Evolutionary conservation across 805 yeast genomes (phyloP).

Genomic region (Cyberlindnera americana): DNA sequence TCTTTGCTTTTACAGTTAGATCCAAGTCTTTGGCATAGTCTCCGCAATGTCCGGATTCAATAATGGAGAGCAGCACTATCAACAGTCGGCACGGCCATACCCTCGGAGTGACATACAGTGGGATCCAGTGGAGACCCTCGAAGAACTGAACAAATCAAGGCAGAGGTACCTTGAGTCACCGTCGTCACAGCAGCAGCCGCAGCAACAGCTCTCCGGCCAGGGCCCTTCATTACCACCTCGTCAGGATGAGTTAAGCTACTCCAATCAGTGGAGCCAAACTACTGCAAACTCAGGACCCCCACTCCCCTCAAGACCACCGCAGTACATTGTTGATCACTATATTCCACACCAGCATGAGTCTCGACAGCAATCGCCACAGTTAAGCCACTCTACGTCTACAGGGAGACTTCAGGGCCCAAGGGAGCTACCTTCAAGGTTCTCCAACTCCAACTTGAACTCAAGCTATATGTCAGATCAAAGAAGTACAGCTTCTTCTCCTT

Average conservation of each 20-base stretch:
- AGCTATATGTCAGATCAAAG: constrained; percentile 1
- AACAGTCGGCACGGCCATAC: constrained; percentile 14
- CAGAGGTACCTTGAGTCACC: constrained; percentile 2
- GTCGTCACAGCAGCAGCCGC: not conserved
- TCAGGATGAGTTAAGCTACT: not conserved
- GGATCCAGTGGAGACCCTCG: constrained; percentile 22
- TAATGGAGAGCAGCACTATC: not conserved
- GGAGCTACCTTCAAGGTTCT: constrained; percentile 19
- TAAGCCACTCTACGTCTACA: constrained; percentile 4
- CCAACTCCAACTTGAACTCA: constrained; percentile 12
- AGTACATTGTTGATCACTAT: constrained; percentile 21
- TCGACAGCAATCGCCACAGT: not conserved
- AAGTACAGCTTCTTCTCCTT: not conserved
- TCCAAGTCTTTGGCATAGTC: too few relatives aligned
- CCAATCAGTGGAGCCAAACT: not conserved
- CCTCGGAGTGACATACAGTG: constrained; percentile 14
- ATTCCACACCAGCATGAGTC: constrained; percentile 3
- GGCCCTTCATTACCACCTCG: constrained; percentile 4
- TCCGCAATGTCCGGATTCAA: too few relatives aligned
- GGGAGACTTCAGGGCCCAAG: constrained; percentile 23
- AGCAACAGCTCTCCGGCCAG: not conserved
- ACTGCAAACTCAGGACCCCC: constrained; percentile 18
- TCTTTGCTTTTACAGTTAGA: too few relatives aligned
- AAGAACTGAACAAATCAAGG: constrained; percentile 17
- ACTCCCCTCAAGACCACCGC: constrained; percentile 23